phyloP scores from a whole-genome alignment of 2,329 filamentous ascomycete genomes.

The Amphichorda felina region DNA sequence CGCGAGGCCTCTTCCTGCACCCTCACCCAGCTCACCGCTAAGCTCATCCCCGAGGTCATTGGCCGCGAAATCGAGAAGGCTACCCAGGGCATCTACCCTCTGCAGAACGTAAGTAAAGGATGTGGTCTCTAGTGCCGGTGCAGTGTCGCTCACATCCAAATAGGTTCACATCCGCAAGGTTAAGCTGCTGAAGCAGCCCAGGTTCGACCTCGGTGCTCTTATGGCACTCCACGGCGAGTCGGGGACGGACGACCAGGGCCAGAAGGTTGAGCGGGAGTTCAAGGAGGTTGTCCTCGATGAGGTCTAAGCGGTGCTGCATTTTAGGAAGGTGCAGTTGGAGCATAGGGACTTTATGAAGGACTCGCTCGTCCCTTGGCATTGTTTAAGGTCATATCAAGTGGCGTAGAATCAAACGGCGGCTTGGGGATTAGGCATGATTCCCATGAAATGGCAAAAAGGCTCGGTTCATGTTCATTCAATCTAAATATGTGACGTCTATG shows the following conservation, averaged over 20 bases:
- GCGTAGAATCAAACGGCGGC: conserved; percentile 30
- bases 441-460: conserved; percentile 22
- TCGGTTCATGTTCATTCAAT: conserved; percentile 12
- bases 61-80: conserved; percentile 99
- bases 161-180: conserved; percentile 99
- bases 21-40: conserved; percentile 90
- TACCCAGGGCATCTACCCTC: conserved; percentile 97
- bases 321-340: conserved; percentile 5
- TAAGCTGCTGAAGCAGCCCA: conserved; percentile 96
- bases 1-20: conserved; percentile 92
- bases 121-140: neutral
- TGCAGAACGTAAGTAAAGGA: conserved; percentile 79
- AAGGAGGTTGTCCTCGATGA: conserved; percentile 93
- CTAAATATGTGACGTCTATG: conserved; percentile 1
- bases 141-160: conserved; percentile 1
- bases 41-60: conserved; percentile 99
- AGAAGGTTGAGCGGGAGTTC: conserved; percentile 99
- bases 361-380: conserved; percentile 23
- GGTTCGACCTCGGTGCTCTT: conserved; percentile 96
- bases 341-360: conserved; percentile 16
- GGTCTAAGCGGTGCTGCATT: conserved; percentile 54
- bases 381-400: conserved; percentile 29
- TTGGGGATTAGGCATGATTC: conserved; percentile 26
- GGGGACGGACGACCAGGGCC: conserved; percentile 85
- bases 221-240: conserved; percentile 97